Conservation (phyloP, 2,329 filamentous ascomycete genomes). For the Ilyonectria destructans region DNA sequence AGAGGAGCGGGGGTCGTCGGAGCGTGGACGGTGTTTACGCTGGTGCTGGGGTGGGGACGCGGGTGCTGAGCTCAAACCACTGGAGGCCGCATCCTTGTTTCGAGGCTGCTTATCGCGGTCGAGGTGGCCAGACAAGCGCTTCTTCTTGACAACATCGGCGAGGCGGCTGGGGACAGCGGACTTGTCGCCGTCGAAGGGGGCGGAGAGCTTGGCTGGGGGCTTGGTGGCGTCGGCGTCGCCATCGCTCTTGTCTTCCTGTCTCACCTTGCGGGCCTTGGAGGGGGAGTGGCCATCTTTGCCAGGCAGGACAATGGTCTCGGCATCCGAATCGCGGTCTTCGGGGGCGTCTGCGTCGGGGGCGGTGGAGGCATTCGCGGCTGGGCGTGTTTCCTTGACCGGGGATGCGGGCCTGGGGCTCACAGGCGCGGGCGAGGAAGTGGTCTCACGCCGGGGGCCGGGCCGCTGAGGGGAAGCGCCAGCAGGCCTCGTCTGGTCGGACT, state of each 20-base stretch:
- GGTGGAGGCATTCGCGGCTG: slow-evolving; percentile 52
- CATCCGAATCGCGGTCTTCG: slow-evolving; percentile 77
- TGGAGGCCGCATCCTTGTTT: slow-evolving; percentile 66
- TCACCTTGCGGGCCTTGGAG: slow-evolving; percentile 75
- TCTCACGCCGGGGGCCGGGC: slow-evolving; percentile 50
- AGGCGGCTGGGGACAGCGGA: slow-evolving; percentile 54
- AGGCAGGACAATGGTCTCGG: slow-evolving; percentile 80
- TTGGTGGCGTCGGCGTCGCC: slow-evolving; percentile 63
- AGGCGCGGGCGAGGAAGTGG: slow-evolving; percentile 44
- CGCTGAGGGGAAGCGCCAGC: slow-evolving; percentile 68
- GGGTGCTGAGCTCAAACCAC: slow-evolving; percentile 73
- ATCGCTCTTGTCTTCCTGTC: slow-evolving; percentile 76
- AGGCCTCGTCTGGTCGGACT: slow-evolving; percentile 74
- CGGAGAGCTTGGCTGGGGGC: slow-evolving; percentile 53
- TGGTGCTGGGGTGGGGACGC: slow-evolving; percentile 65
- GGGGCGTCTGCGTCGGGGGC: slow-evolving; percentile 56
- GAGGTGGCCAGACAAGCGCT: slow-evolving; percentile 58
- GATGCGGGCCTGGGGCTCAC: slow-evolving; percentile 45
- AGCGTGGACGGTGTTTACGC: slow-evolving; percentile 53
- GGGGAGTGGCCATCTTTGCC: slow-evolving; percentile 77
- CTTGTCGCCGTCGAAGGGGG: slow-evolving; percentile 55
- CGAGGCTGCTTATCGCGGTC: slow-evolving; percentile 61
- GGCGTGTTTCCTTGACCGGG: slow-evolving; percentile 47
- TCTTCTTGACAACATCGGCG: slow-evolving; percentile 63
- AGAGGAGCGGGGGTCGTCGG: slow-evolving; percentile 61